Conservation (phyloP, 2,329 filamentous ascomycete genomes). For the Calonectria multiphialidica region DNA sequence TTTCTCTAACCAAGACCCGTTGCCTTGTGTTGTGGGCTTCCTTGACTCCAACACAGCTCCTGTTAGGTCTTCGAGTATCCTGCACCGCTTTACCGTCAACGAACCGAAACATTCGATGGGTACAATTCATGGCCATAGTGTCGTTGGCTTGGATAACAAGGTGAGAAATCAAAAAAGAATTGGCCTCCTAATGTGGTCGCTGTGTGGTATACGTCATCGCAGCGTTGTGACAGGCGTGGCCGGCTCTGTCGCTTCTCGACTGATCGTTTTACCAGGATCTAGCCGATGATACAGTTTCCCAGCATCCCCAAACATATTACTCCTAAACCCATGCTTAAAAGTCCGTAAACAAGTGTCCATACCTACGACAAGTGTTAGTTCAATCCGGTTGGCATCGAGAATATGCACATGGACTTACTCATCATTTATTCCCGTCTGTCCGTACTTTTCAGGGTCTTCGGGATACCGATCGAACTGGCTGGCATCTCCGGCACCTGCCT, state of each 20-base stretch:
- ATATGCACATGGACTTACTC: conserved; percentile 73
- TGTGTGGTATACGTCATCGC: not conserved
- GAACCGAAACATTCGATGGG: conserved; percentile 1
- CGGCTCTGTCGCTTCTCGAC: conserved; percentile 2
- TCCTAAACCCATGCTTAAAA: conserved; percentile 63
- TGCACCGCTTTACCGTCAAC: not conserved
- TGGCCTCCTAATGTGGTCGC: not conserved
- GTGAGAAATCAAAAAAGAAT: not conserved
- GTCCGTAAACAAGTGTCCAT: conserved; percentile 80
- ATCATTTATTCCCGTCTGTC: conserved; percentile 77
- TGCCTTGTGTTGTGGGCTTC: not conserved
- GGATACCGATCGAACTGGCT: conserved; percentile 99
- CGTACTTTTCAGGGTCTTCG: conserved; percentile 95
- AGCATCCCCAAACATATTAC: conserved; percentile 28
- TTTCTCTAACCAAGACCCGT: conserved; percentile 28
- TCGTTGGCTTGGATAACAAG: not conserved
- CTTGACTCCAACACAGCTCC: not conserved
- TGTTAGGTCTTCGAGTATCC: not conserved
- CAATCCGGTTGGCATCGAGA: not conserved
- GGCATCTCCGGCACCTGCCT: conserved; percentile 92
- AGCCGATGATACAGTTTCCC: conserved; percentile 33
- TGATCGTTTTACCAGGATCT: conserved; percentile 17
- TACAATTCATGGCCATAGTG: not conserved
- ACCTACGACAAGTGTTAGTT: conserved; percentile 60
- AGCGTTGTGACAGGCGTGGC: not conserved